Evolutionary conservation across 2,329 filamentous ascomycete genomes (phyloP), one percentile per base, ranked within the genome.

Genomic region (Fusarium cicatricum): DNA sequence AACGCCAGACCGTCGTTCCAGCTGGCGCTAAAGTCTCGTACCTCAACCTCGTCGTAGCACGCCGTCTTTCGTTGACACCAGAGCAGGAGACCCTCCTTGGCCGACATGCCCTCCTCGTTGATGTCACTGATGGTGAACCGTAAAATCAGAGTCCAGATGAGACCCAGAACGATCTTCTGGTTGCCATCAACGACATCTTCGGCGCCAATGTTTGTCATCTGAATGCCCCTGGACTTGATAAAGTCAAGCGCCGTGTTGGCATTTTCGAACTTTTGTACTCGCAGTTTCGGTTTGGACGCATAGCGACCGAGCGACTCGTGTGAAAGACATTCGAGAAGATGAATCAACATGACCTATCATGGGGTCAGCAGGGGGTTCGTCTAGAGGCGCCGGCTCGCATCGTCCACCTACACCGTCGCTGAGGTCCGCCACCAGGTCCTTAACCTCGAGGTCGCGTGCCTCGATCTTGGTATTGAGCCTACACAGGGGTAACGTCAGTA

Each of bases 51-150:
- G 57, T 97, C 93, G 75, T 99, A 99, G 77, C 95, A 99, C 8
- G 95, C 95, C 26, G 95, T 99, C 80, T 99, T 99, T 68, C 95
- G 85, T 78, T 99, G 94, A 80, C 95, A 99, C 95, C 95, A 99
- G 19, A 99, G 79, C 52, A 99, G 78, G 69, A 99, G 79, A 60
- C 95, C 95, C 74, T 98, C 95, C 76, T 98, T 97, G 54, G 95
- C 95, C 46, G 94, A 97, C 86, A 98, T 89, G 64, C 95, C 95
- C 81, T 97, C 95, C 75, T 94, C 90, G 74, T 96, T 98, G 80
- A 99, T 99, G 76, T 99, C 95, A 74, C 90, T 97, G 74, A 99
- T 99, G 66, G 95, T 99, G 75, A 99, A 99, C 44, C 95, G 86
- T 65, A 97, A 81, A 88, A 99, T 99, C 60, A 99, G 82, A 6